Percentiles rank a stretch among this genome's conserved stretches.
phyloP scores from a whole-genome alignment of 1,284 basidiomycete genomes.

The Puccinia polysora region DNA sequence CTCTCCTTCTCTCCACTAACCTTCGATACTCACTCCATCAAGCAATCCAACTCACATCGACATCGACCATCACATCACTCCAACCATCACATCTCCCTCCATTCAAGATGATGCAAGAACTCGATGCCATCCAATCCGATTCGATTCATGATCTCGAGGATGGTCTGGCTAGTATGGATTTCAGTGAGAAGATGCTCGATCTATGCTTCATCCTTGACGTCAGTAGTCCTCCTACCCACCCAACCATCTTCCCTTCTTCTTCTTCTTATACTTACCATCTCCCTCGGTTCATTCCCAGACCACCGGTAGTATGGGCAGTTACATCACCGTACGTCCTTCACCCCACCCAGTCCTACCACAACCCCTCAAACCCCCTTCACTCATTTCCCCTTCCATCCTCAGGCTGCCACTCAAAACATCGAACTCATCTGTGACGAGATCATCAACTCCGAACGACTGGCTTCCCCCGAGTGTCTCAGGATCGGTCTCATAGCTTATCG shows the following conservation, averaged over 20 bases:
- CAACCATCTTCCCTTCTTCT: not conserved
- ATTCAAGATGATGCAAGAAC: slow-evolving; percentile 40
- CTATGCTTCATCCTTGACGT: slow-evolving; percentile 38
- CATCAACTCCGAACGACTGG: slow-evolving; percentile 85
- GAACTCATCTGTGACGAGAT: slow-evolving; percentile 94
- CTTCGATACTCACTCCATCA: not conserved
- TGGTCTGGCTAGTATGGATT: slow-evolving; percentile 19
- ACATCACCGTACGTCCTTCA: slow-evolving; percentile 21
- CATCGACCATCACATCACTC: not conserved
- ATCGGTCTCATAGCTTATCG: slow-evolving; percentile 64
- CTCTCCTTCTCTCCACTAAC: not conserved
- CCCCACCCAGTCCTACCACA: not conserved
- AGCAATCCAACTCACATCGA: not conserved
- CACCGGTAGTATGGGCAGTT: slow-evolving; percentile 40
- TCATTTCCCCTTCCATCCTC: not conserved
- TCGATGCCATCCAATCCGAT: slow-evolving; percentile 21
- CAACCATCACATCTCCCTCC: not conserved
- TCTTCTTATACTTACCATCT: not conserved
- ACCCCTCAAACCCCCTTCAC: not conserved
- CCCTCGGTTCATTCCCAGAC: slow-evolving; percentile 1
- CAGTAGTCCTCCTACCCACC: not conserved
- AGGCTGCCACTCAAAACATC: slow-evolving; percentile 89
- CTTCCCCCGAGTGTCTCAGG: slow-evolving; percentile 71
- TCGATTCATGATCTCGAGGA: slow-evolving; percentile 13
- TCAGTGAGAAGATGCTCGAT: slow-evolving; percentile 36